Base-by-base conservation (phyloP, 805 yeast genomes). In the Myxozyma neotropica region DNA sequence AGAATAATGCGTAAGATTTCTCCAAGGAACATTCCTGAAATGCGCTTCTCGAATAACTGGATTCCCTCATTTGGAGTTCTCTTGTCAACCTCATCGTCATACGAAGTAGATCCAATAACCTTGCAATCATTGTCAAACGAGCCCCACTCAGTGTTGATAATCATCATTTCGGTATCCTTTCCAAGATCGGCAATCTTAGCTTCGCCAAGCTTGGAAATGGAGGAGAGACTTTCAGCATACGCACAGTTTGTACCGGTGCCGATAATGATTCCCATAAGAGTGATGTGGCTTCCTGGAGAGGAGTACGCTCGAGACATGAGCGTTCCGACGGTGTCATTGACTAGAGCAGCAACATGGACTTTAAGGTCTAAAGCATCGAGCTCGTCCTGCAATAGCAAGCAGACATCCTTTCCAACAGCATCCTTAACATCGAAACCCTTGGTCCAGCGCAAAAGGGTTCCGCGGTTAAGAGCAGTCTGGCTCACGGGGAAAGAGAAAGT, bases 201-300 rank as follows among this genome's bases (percentile, higher is more conserved):
- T 1, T 81, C 78, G n/a, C 84, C 82, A 63, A 92, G 78, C 75
- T 94, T 93, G 56, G 81, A 82, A 67, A 94, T 88, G 56, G 85
- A 81, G 43, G 82, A 85, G 53, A 91, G 73, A 57, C 83, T 80
- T 74, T 93, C 99, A 71, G 83, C 80, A 75, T 94, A 93, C 15
- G 97, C 96, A 63, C 97, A 97, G 74, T 93, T 93, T 29, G 98
- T 93, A 71, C 99, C 99, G 1, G 99, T 94, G 66, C 99, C 99
- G 70, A 92, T 89, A 64, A 93, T 93, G 63, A 92, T 85, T 50
- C 99, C 98, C 66, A 92, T 79, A 7, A 88, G 81, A 8, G 97
- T 89, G 60, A 83, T 84, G 52, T 80, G 73, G 39, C 84, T 80
- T 50, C 77, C 72, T 15, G 75, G 77, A 53, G 89, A 83, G 3